phyloP scores from a whole-genome alignment of 768 basidiomycete genomes.

The Albatrellus ellisii region DNA sequence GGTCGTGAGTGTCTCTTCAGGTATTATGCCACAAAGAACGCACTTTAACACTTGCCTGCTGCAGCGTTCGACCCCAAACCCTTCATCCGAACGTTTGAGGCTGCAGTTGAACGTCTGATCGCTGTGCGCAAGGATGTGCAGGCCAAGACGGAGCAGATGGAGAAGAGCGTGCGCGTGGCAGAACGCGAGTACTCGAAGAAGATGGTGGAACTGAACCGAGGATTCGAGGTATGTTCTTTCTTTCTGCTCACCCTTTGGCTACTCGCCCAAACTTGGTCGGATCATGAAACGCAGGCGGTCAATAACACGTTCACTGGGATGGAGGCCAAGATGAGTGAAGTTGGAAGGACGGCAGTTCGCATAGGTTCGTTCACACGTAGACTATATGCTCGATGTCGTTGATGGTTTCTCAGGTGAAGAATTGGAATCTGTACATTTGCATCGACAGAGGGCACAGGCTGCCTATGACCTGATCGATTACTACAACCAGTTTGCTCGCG shows the following conservation, averaged over 20 bases:
- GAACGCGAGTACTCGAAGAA: conserved; percentile 93
- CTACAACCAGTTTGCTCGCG: conserved; percentile 84
- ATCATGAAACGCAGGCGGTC: conserved; percentile 64
- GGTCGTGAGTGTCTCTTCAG: conserved; percentile 46
- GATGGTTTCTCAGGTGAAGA: conserved; percentile 62
- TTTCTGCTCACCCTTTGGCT: not conserved
- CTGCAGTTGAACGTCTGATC: conserved; percentile 80
- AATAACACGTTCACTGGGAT: conserved; percentile 80
- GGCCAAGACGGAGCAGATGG: conserved; percentile 79
- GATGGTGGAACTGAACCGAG: conserved; percentile 84
- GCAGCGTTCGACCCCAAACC: conserved; percentile 90
- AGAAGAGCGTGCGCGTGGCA: conserved; percentile 77
- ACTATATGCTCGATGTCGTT: conserved; percentile 3
- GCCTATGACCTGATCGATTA: conserved; percentile 89
- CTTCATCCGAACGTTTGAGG: conserved; percentile 86
- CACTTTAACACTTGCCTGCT: not conserved
- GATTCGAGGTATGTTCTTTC: conserved; percentile 72
- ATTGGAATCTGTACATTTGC: conserved; percentile 86
- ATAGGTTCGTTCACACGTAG: conserved; percentile 46
- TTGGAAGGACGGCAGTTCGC: conserved; percentile 85
- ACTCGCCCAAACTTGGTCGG: conserved; percentile 3
- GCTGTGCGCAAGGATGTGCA: conserved; percentile 84
- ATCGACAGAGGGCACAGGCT: conserved; percentile 85
- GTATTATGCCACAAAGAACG: not conserved
- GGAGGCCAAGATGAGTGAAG: conserved; percentile 85